These are phyloP conservation scores for Boletus tylopilopsis DNA, from an alignment of 768 basidiomycete species.

Conservation along the genomic window DNA sequence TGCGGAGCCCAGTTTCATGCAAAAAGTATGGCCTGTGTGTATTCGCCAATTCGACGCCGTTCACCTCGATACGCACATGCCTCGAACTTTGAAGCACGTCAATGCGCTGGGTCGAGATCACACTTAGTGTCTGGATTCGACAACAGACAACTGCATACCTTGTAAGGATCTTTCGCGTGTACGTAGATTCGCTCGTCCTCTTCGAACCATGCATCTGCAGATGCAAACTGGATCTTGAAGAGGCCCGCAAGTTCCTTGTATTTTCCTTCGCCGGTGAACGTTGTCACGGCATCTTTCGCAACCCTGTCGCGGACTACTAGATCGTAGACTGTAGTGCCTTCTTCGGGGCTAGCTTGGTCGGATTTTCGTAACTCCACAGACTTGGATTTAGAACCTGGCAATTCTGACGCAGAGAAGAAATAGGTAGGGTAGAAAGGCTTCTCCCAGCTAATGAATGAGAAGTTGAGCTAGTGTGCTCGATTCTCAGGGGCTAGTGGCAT, in stretches of 20 bases:
- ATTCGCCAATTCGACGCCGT: constrained; percentile 62
- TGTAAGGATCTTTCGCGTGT: constrained; percentile 69
- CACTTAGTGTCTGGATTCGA: neutral
- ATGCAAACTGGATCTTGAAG: constrained; percentile 45
- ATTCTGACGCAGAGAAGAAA: constrained; percentile 46
- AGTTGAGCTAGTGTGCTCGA: neutral
- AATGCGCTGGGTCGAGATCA: constrained; percentile 41
- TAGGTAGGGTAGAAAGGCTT: constrained; percentile 50
- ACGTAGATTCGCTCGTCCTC: constrained; percentile 60
- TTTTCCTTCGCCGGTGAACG: constrained; percentile 26
- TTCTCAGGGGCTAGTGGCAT: constrained; percentile 23
- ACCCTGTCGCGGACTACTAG: constrained; percentile 40
- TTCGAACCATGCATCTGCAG: constrained; percentile 64
- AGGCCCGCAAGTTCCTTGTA: constrained; percentile 43
- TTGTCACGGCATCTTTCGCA: constrained; percentile 38
- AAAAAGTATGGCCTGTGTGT: constrained; percentile 51
- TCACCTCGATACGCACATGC: constrained; percentile 55
- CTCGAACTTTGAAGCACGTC: constrained; percentile 60
- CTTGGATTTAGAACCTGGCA: constrained; percentile 34
- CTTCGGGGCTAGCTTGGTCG: constrained; percentile 27
- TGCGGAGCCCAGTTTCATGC: constrained; percentile 54
- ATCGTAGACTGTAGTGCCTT: constrained; percentile 40
- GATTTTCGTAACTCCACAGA: constrained; percentile 31
- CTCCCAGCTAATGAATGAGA: constrained; percentile 46
- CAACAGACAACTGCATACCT: constrained; percentile 37